A percentile compares a stretch with the other conserved stretches of the same genome.
phyloP scores from a whole-genome alignment of 257 asterid genomes.

The Asclepias syriaca region DNA sequence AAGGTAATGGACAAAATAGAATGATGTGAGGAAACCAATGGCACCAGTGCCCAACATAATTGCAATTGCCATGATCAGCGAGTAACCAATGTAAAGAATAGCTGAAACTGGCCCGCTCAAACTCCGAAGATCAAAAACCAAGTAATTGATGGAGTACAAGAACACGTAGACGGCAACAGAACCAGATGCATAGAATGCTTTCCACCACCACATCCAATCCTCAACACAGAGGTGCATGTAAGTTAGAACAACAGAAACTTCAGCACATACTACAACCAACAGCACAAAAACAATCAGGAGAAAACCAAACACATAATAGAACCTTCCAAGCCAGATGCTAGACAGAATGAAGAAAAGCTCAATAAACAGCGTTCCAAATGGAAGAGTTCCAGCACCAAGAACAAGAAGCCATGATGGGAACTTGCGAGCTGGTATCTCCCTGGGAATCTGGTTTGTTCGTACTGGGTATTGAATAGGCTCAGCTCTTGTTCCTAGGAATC shows the following conservation, averaged over 20 bases:
- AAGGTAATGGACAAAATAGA: slow-evolving; percentile 76
- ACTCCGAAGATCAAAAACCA: slow-evolving; percentile 79
- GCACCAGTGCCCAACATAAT: slow-evolving; percentile 82
- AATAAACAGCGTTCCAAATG: slow-evolving; percentile 83
- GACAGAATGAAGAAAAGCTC: slow-evolving; percentile 88
- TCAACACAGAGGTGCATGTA: slow-evolving; percentile 89
- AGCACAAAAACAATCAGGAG: slow-evolving; percentile 55
- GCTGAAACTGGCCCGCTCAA: slow-evolving; percentile 85
- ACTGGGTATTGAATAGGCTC: slow-evolving; percentile 69
- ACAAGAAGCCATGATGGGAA: slow-evolving; percentile 84
- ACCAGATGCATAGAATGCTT: slow-evolving; percentile 75
- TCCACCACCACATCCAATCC: slow-evolving; percentile 99
- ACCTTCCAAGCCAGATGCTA: slow-evolving; percentile 81
- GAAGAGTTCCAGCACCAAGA: slow-evolving; percentile 89
- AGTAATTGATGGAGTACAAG: slow-evolving; percentile 72
- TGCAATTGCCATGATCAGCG: slow-evolving; percentile 70
- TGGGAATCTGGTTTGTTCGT: slow-evolving; percentile 73
- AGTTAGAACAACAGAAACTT: slow-evolving; percentile 76
- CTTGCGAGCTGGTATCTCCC: slow-evolving; percentile 77
- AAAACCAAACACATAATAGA: slow-evolving; percentile 80
- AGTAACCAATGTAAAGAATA: slow-evolving; percentile 65
- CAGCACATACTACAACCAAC: slow-evolving; percentile 71
- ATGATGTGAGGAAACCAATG: slow-evolving; percentile 74
- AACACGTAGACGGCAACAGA: slow-evolving; percentile 77
- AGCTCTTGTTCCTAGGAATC: slow-evolving; percentile 58